Evolutionary conservation across 305 asterid genomes (phyloP).

Genomic region (Fraxinus ornus): DNA sequence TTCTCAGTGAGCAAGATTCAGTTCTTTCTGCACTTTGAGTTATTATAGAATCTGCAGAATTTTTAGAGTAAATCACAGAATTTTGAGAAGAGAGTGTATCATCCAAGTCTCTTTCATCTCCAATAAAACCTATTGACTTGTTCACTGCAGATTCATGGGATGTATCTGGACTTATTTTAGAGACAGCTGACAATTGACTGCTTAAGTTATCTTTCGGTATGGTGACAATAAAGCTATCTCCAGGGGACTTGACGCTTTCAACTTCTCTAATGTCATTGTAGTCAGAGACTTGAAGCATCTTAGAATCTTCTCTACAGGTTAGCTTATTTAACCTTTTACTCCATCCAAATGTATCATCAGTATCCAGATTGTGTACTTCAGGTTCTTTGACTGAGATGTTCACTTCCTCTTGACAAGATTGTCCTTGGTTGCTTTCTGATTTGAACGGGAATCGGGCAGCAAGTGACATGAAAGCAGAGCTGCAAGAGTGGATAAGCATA

Average conservation of each 20-base stretch:
- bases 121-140: slow-evolving; percentile 37
- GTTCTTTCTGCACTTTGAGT: slow-evolving; percentile 49
- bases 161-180: slow-evolving; percentile 37
- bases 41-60: slow-evolving; percentile 48
- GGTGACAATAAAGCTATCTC: slow-evolving; percentile 32
- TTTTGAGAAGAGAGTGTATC: slow-evolving; percentile 69
- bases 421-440: slow-evolving; percentile 16
- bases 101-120: slow-evolving; percentile 55
- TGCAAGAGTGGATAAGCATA: slow-evolving; percentile 34
- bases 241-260: slow-evolving; percentile 31
- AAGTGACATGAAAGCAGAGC: slow-evolving; percentile 1
- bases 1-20: slow-evolving; percentile 45
- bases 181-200: slow-evolving; percentile 37
- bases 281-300: slow-evolving; percentile 35
- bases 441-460: not conserved
- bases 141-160: slow-evolving; percentile 41
- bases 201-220: slow-evolving; percentile 31
- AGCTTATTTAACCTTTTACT: slow-evolving; percentile 39
- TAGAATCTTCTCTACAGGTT: slow-evolving; percentile 34
- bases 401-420: slow-evolving; percentile 41
- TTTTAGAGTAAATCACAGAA: slow-evolving; percentile 62
- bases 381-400: slow-evolving; percentile 42
- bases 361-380: slow-evolving; percentile 41
- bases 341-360: slow-evolving; percentile 45
- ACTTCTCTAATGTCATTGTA: slow-evolving; percentile 38